phyloP scores from a whole-genome alignment of 192 early-diverging fungal species.

The Coemansia sp. region DNA sequence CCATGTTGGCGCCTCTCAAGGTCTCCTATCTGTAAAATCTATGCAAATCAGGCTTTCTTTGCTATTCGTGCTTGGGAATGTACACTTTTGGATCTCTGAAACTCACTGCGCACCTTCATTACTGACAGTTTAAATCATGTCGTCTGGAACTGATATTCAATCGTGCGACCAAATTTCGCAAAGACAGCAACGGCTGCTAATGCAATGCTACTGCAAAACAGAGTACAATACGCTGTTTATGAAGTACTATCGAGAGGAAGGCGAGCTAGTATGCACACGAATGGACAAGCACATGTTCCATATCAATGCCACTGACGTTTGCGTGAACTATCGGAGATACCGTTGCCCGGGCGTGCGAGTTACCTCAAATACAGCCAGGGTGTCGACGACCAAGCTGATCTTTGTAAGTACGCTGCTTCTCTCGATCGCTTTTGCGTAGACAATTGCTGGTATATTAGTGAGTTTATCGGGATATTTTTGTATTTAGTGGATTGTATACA shows the following conservation, averaged over 20 bases:
- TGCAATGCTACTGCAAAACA: conserved; percentile 42
- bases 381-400: conserved; percentile 14
- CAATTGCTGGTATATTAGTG: neutral
- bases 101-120: neutral
- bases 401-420: conserved; percentile 10
- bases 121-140: neutral
- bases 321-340: conserved; percentile 20
- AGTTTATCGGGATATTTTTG: neutral
- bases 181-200: conserved; percentile 28
- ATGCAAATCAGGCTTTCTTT: neutral
- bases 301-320: conserved; percentile 20
- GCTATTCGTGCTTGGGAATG: neutral
- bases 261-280: conserved; percentile 24
- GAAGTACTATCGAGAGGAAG: conserved; percentile 10
- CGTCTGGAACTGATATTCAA: conserved; percentile 9
- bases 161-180: conserved; percentile 24
- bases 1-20: neutral
- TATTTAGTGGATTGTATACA: neutral
- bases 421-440: neutral
- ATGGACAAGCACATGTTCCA: conserved; percentile 21
- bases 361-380: neutral
- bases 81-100: neutral
- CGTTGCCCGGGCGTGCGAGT: conserved; percentile 20
- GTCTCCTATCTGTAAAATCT: neutral
- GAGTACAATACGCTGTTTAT: conserved; percentile 34